phyloP scores from a whole-genome alignment of 2,329 filamentous ascomycete genomes.

The Microsporum canis region DNA sequence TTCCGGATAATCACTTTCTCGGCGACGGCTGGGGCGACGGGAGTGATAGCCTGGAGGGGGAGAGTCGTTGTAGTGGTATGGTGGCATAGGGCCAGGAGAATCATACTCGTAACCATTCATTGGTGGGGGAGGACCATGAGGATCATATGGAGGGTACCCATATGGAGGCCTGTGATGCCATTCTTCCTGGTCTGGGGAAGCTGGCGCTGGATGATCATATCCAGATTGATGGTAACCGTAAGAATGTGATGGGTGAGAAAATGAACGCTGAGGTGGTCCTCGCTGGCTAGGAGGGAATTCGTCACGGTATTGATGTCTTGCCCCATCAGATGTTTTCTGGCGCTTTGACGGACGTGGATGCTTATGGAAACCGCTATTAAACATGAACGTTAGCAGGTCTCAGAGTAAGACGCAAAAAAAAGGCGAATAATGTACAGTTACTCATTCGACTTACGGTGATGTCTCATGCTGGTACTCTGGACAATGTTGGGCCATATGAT shows the following conservation, averaged over 20 bases:
- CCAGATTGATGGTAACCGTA: constrained; percentile 14
- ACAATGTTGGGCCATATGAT: constrained; percentile 27
- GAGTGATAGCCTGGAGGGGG: constrained; percentile 13
- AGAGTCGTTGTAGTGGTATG: constrained; percentile 7
- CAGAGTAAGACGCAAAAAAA: background rate
- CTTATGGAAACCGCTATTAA: constrained; percentile 13
- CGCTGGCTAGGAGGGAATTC: constrained; percentile 13
- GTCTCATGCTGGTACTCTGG: constrained; percentile 23
- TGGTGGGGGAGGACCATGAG: constrained; percentile 15
- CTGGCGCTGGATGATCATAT: constrained; percentile 14
- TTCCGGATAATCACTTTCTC: constrained; percentile 8
- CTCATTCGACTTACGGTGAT: constrained; percentile 21
- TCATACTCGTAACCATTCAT: constrained; percentile 14
- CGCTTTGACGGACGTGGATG: constrained; percentile 19
- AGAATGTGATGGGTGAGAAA: constrained; percentile 15
- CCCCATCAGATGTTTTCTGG: constrained; percentile 16
- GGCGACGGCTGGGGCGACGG: constrained; percentile 3
- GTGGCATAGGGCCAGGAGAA: constrained; percentile 8
- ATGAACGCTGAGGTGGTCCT: constrained; percentile 16
- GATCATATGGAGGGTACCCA: constrained; percentile 18
- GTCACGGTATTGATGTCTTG: constrained; percentile 11
- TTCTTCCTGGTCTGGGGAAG: constrained; percentile 11
- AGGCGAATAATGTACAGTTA: background rate
- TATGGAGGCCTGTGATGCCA: constrained; percentile 17
- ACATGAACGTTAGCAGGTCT: background rate